Evolutionary conservation across 2,329 filamentous ascomycete species (phyloP).

Genomic region (Knoxdaviesia capensis): DNA sequence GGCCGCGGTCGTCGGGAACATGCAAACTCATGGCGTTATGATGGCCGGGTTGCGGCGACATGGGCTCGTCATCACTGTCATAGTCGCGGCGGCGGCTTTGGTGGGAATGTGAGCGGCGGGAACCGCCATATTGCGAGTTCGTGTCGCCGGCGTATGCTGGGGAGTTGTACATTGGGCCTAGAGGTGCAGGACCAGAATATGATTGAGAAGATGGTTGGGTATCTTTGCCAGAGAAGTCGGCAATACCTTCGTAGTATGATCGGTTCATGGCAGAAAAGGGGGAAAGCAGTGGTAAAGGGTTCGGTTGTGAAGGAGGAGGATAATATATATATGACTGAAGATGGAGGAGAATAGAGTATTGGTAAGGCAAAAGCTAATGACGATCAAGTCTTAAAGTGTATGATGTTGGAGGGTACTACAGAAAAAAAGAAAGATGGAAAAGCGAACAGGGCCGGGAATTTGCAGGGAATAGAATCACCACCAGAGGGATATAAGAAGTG

Average conservation of each 20-base stretch:
- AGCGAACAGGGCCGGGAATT: neutral
- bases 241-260: slow-evolving; percentile 2
- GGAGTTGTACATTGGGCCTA: too few species aligned
- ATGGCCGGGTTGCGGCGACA: slow-evolving; percentile 7
- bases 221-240: slow-evolving; percentile 2
- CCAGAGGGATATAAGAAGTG: neutral
- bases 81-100: slow-evolving; percentile 2
- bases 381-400: too few species aligned
- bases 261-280: slow-evolving; percentile 1
- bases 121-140: too few species aligned
- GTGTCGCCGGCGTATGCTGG: too few species aligned
- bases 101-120: neutral
- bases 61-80: neutral
- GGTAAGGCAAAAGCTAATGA: too few species aligned
- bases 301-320: neutral
- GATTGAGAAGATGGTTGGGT: neutral
- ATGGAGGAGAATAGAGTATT: neutral
- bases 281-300: too few species aligned
- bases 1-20: slow-evolving; percentile 6
- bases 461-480: neutral
- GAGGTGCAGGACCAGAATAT: too few species aligned
- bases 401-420: neutral
- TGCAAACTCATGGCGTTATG: slow-evolving; percentile 8
- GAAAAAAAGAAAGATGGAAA: neutral
- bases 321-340: neutral